A percentile compares a stretch with the other conserved stretches of the same genome.
Evolutionary conservation across 192 early-diverging fungal genomes (phyloP).

Genomic region (Linderina pennispora): DNA sequence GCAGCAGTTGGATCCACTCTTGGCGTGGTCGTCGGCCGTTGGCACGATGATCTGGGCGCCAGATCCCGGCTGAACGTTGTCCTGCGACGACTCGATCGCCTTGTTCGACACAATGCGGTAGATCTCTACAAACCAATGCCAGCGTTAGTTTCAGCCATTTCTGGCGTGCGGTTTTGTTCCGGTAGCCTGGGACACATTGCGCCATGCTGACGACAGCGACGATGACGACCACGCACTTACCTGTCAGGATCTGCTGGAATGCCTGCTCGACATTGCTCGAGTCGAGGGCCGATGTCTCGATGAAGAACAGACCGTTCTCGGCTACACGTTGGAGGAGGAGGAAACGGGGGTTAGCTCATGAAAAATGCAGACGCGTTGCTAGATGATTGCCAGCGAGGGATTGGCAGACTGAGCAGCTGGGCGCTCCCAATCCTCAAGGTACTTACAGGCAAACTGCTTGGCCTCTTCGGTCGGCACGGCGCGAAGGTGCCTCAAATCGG

Average conservation of each 20-base stretch:
- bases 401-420: too few species aligned
- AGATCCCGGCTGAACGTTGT: constrained; percentile 60
- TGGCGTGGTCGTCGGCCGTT: constrained; percentile 52
- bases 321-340: constrained; percentile 41
- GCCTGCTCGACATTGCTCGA: constrained; percentile 93
- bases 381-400: too few species aligned
- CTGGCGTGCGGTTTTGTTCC: too few species aligned
- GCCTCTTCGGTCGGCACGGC: constrained; percentile 98
- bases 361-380: too few species aligned
- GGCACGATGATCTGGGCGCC: constrained; percentile 69
- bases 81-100: constrained; percentile 76
- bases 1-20: constrained; percentile 60
- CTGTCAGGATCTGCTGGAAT: constrained; percentile 93
- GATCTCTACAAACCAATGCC: too few species aligned
- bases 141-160: too few species aligned
- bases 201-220: too few species aligned
- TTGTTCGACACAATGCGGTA: constrained; percentile 97
- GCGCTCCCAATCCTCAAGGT: too few species aligned
- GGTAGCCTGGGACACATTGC: too few species aligned
- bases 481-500: constrained; percentile 91
- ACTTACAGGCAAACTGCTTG: constrained; percentile 84
- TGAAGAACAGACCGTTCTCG: constrained; percentile 93
- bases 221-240: too few species aligned
- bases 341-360: neutral
- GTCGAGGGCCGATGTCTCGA: constrained; percentile 98